Base-by-base conservation (phyloP, 352 stramenopile species). In the Globisporangium megalacanthum region DNA sequence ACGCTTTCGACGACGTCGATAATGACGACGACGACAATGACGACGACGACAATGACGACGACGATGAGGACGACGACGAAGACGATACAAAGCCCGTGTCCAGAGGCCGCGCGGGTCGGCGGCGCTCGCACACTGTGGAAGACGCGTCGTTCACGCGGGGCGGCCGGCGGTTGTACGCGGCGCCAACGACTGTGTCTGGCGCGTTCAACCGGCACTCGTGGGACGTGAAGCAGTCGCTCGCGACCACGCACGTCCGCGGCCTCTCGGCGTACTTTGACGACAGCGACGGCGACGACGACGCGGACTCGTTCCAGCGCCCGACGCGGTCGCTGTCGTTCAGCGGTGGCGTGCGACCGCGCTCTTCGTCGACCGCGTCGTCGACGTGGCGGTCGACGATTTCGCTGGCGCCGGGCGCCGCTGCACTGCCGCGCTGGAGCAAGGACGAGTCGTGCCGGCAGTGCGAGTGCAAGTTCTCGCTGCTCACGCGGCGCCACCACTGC, bases 401-500 rank as follows among this genome's bases (percentile, higher is more conserved):
- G 13, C 25, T 61, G 22, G 11, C 60, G 11, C 53, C 69, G 17
- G 70, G 66, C 39, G 56, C 68, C 29, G 49, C 62, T 1, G 49
- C 46, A 33, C 42, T 60, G 11, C 77, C 83, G 50, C 83, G 83
- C 46, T 94, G 86, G 68, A 77, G 71, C 57, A 92, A 92, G 50
- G 69, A 83, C 50, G 49, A 66, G 4, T 68, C 66, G 42, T 94
- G 84, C 68, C 73, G 74, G 20, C 80, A 86, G 52, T 94, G 84
- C 61, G 46, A 77, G 36, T 90, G 81, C 65, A 70, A 73, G 29
- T 94, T 94, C 50, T 75, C 70, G 35, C 62, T 91, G 45, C 67
- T 94, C 17, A 72, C 70, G 49, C 77, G 84, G 39, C 85, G 85
- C 29, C 85, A 95, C 64, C 83, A 95, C 63, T 95, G 85, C 56